A percentile compares a stretch with the other conserved stretches of the same genome.
These are phyloP conservation scores for Glarea lozoyensis DNA, from an alignment of 495 filamentous ascomycete genomes.

Conservation along the genomic window DNA sequence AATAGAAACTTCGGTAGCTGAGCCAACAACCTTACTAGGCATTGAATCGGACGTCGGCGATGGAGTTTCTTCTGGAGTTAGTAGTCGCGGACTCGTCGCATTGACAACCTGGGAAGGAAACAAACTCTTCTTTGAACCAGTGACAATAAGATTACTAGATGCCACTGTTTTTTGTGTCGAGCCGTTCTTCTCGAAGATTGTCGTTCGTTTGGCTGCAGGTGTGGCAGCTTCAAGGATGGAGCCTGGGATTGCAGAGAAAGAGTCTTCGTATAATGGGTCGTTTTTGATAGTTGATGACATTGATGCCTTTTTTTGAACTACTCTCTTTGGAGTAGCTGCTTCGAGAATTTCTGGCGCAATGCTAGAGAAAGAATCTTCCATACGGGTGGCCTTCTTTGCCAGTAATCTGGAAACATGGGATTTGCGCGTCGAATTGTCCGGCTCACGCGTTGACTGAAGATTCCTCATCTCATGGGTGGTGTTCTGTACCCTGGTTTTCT, in stretches of 20 bases:
- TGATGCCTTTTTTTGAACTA: background rate
- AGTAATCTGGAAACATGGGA: slow-evolving; percentile 5
- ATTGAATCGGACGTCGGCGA: slow-evolving; percentile 33
- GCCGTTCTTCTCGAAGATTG: slow-evolving; percentile 5
- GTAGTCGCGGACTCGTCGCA: slow-evolving; percentile 24
- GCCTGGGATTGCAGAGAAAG: slow-evolving; percentile 42
- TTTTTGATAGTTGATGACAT: background rate
- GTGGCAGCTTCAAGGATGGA: slow-evolving; percentile 38
- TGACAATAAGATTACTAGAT: slow-evolving; percentile 6
- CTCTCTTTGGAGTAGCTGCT: slow-evolving; percentile 14
- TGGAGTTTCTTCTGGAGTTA: slow-evolving; percentile 46
- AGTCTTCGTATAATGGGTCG: slow-evolving; percentile 33
- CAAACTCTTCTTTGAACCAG: background rate
- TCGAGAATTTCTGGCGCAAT: slow-evolving; percentile 13
- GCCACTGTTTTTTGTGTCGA: background rate
- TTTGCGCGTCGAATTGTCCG: slow-evolving; percentile 35
- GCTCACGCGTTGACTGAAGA: slow-evolving; percentile 17
- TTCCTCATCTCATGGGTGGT: too few species aligned
- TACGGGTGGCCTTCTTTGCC: background rate
- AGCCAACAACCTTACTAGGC: too few species aligned
- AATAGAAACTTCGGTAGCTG: too few species aligned
- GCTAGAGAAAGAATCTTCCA: slow-evolving; percentile 25
- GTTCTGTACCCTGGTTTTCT: slow-evolving; percentile 17
- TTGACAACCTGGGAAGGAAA: background rate
- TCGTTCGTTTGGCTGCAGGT: slow-evolving; percentile 24